phyloP scores from a whole-genome alignment of 495 filamentous ascomycete species.

The Rusavskia elegans region DNA sequence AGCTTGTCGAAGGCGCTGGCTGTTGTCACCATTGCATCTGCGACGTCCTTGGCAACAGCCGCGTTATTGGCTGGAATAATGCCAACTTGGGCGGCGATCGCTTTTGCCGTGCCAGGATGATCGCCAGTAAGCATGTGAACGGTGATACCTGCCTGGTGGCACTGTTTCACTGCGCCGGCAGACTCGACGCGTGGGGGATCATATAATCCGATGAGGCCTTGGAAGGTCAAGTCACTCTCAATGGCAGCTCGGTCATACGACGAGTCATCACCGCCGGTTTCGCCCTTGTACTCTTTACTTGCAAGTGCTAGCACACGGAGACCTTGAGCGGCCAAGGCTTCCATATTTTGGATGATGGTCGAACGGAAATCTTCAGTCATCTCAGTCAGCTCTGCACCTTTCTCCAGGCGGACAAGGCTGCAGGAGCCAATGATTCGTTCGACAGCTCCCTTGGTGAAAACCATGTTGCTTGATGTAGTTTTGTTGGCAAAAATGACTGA shows the following conservation, averaged over 20 bases:
- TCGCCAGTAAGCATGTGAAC: conserved; percentile 66
- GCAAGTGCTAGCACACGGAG: conserved; percentile 50
- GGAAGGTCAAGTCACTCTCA: conserved; percentile 43
- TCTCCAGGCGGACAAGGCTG: conserved; percentile 28
- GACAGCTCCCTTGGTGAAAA: conserved; percentile 70
- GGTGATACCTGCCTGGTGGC: conserved; percentile 51
- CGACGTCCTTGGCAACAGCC: conserved; percentile 33
- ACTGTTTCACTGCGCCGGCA: conserved; percentile 38
- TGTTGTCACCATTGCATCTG: conserved; percentile 53
- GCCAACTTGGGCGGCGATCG: conserved; percentile 50
- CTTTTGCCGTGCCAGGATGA: conserved; percentile 46
- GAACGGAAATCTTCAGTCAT: conserved; percentile 27
- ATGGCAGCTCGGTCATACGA: conserved; percentile 37
- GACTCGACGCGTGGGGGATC: conserved; percentile 60
- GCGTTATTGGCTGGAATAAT: conserved; percentile 44
- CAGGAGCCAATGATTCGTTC: conserved; percentile 65
- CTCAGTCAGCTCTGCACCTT: conserved; percentile 19
- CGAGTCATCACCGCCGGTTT: conserved; percentile 18
- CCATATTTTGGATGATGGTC: conserved; percentile 47
- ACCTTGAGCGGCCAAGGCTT: conserved; percentile 43
- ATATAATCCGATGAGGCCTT: conserved; percentile 55
- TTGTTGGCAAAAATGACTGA: conserved; percentile 39
- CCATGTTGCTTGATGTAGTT: conserved; percentile 19
- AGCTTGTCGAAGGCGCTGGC: conserved; percentile 54
- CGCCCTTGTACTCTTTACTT: conserved; percentile 23